Percentiles rank a stretch among this genome's conserved stretches.
These are phyloP conservation scores for Malassezia japonica DNA, from an alignment of 1,284 basidiomycete genomes.

Conservation along the genomic window DNA sequence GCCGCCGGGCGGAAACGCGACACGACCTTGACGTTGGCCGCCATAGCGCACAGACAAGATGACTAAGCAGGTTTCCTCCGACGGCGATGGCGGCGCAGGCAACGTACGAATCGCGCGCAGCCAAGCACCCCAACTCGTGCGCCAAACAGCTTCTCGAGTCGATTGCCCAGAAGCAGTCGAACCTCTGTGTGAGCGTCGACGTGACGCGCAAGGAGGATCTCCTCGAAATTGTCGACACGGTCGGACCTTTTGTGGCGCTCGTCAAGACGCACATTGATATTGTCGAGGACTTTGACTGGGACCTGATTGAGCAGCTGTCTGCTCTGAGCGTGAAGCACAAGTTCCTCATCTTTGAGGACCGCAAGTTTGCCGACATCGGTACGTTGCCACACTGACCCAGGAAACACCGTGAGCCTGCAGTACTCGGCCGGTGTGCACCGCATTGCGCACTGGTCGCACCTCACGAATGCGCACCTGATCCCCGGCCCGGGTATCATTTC, in stretches of 20 bases:
- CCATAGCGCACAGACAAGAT: slow-evolving; percentile 6
- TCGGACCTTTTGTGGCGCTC: slow-evolving; percentile 80
- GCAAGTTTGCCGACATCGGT: slow-evolving; percentile 99
- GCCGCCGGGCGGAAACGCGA: slow-evolving; percentile 15
- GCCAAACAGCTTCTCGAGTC: slow-evolving; percentile 58
- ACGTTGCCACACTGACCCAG: slow-evolving; percentile 51
- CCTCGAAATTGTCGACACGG: slow-evolving; percentile 73
- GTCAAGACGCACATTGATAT: slow-evolving; percentile 99
- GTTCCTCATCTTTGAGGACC: slow-evolving; percentile 95
- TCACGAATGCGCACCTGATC: slow-evolving; percentile 88
- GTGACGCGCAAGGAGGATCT: slow-evolving; percentile 74
- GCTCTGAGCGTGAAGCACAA: slow-evolving; percentile 70
- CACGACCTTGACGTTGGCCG: slow-evolving; percentile 16
- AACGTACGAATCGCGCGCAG: slow-evolving; percentile 32
- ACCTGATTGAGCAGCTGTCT: slow-evolving; percentile 63
- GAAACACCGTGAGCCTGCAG: slow-evolving; percentile 90
- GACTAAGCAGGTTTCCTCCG: neutral
- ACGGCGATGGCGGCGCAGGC: slow-evolving; percentile 4
- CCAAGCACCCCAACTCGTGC: slow-evolving; percentile 31
- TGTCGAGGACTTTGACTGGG: slow-evolving; percentile 76
- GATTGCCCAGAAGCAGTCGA: slow-evolving; percentile 79
- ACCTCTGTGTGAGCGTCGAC: slow-evolving; percentile 91
- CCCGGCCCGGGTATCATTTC: slow-evolving; percentile 86
- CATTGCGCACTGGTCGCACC: slow-evolving; percentile 90
- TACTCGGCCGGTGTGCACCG: slow-evolving; percentile 87